These are phyloP conservation scores for Podochytrium sp. DNA, from an alignment of 192 early-diverging fungal genomes.

Conservation along the genomic window DNA sequence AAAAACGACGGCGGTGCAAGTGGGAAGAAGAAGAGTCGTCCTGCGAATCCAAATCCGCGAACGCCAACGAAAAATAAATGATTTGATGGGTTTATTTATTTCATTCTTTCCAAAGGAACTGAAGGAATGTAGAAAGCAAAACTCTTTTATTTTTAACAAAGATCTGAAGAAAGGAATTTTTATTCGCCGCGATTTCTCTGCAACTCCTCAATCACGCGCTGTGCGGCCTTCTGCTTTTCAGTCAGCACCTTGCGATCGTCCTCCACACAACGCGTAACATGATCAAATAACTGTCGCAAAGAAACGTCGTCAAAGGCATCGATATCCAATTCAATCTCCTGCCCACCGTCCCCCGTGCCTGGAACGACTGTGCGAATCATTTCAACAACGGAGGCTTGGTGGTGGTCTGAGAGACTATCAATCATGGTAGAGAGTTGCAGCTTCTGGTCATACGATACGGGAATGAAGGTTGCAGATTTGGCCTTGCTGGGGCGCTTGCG, in stretches of 20 bases:
- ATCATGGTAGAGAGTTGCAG: conserved; percentile 38
- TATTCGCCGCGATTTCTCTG: neutral
- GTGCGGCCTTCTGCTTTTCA: conserved; percentile 1
- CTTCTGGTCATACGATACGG: conserved; percentile 49
- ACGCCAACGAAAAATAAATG: conserved; percentile 1
- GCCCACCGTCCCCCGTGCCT: conserved; percentile 22
- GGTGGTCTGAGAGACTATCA: conserved; percentile 24
- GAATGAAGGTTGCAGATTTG: neutral
- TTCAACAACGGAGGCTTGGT: conserved; percentile 39
- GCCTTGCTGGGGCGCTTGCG: neutral
- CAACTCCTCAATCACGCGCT: neutral
- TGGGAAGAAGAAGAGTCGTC: neutral
- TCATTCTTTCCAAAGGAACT: too few relatives aligned
- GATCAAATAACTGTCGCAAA: conserved; percentile 27
- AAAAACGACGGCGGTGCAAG: neutral
- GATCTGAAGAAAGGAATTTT: too few relatives aligned
- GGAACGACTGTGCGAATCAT: conserved; percentile 44
- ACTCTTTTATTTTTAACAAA: too few relatives aligned
- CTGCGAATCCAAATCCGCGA: neutral
- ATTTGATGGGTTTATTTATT: neutral
- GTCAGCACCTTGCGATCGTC: neutral
- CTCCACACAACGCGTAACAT: neutral
- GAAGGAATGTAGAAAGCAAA: too few relatives aligned
- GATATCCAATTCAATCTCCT: conserved; percentile 53
- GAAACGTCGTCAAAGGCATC: conserved; percentile 39